Evolutionary conservation across 2,329 filamentous ascomycete genomes (phyloP), one percentile per base, ranked within the genome.

Genomic region (Colletotrichum sp.): DNA sequence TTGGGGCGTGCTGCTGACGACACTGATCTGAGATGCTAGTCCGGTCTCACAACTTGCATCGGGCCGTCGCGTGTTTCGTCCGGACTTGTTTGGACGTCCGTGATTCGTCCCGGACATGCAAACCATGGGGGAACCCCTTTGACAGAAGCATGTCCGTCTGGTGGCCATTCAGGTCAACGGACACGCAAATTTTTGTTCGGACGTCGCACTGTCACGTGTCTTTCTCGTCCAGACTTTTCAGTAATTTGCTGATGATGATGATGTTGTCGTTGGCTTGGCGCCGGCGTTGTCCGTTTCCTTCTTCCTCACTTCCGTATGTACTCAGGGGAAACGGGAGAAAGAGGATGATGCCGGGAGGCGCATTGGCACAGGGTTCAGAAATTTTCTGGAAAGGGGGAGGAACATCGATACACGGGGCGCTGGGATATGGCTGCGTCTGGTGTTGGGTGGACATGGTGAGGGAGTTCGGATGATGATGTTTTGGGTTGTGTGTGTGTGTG

Each of bases 11-110:
- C 10, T 7, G 52, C 9, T 56, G 36, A 39, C 28, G 36, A n/a
- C 16, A 34, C 30, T 32, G 2, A 61, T 61, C 18, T 30, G 27
- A 25, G 32, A 58, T 65, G n/a, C 32, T 48, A 16, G 56, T 43
- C 43, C 34, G 39, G 66, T 52, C 66, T 55, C 43, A 34, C 28
- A 36, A 65, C 48, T 18, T 30, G 32, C 18, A 55, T 55, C 55
- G 69, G 69, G 39, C 62, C 62, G 69, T 72, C 64, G 69, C 25
- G 69, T 64, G 73, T 72, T 66, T 73, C 64, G 70, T 75, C 65
- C 43, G 69, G 34, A 69, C 27, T 62, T 16, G 60, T 39, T 62
- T 62, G 60, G 56, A 16, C 18, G 30, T 60, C 56, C 30, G 56
- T 60, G 27, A 32, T 32, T 32, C 30, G 27, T n/a, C 56, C 56